Conservation (phyloP, 1,284 basidiomycete genomes). For the Blastosporella zonata region DNA sequence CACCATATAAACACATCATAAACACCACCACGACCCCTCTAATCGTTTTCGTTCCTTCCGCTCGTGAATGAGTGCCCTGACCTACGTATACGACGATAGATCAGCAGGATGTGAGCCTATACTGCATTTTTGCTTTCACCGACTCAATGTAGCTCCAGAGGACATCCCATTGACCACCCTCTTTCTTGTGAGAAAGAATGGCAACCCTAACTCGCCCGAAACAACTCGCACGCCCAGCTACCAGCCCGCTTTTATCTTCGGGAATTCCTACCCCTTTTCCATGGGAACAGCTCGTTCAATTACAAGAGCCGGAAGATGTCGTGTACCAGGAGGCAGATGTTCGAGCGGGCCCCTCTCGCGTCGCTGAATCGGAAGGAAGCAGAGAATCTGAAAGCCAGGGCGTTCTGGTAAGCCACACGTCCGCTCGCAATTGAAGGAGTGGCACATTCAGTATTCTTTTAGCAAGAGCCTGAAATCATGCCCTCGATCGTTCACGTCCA, state of each 20-base stretch:
- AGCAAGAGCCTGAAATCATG: constrained; percentile 64
- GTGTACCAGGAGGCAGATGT: constrained; percentile 1
- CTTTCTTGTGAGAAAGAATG: constrained; percentile 22
- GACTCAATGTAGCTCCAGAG: constrained; percentile 7
- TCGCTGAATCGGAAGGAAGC: constrained; percentile 7
- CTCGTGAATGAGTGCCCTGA: constrained; percentile 3
- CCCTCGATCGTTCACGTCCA: constrained; percentile 70
- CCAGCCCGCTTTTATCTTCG: constrained; percentile 23
- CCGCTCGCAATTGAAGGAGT: background rate
- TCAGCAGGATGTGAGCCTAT: constrained; percentile 8
- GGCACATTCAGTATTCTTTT: constrained; percentile 8
- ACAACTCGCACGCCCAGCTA: constrained; percentile 15
- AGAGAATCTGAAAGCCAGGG: constrained; percentile 11
- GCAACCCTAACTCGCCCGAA: constrained; percentile 32
- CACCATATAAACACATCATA: background rate
- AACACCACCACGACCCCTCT: background rate
- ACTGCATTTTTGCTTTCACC: background rate
- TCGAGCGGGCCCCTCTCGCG: constrained; percentile 19
- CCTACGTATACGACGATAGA: background rate
- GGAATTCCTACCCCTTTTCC: constrained; percentile 32
- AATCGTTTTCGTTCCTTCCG: background rate
- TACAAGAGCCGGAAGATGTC: constrained; percentile 10
- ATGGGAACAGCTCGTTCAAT: constrained; percentile 24
- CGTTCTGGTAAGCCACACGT: constrained; percentile 20
- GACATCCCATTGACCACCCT: background rate